These are phyloP conservation scores for Russula sp. DNA, from an alignment of 768 basidiomycete species.

Conservation along the genomic window DNA sequence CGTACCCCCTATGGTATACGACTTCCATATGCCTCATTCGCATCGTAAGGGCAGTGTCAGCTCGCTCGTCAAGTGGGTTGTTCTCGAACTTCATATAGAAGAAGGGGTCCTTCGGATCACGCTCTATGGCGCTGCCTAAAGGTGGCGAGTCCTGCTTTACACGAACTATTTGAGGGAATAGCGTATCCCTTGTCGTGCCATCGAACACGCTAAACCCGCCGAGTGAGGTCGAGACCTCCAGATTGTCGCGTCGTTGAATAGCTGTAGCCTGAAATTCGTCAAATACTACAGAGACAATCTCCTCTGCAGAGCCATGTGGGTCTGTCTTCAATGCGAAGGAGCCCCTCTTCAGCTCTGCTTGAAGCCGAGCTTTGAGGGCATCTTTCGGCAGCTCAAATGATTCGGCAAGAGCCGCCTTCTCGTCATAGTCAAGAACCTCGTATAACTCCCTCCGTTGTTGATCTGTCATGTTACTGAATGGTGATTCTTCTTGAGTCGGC, in stretches of 20 bases:
- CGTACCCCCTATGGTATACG: slow-evolving; percentile 89
- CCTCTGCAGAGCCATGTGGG: slow-evolving; percentile 53
- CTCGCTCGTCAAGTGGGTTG: slow-evolving; percentile 84
- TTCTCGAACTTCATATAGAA: slow-evolving; percentile 90
- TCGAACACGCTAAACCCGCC: slow-evolving; percentile 87
- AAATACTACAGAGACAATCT: slow-evolving; percentile 84
- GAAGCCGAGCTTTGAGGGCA: slow-evolving; percentile 69
- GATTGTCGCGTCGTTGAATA: slow-evolving; percentile 78
- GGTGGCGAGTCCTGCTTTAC: slow-evolving; percentile 38
- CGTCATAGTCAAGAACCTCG: slow-evolving; percentile 87
- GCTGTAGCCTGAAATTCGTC: slow-evolving; percentile 81
- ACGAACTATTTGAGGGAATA: slow-evolving; percentile 87
- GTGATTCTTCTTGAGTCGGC: slow-evolving; percentile 48
- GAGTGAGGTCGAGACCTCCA: slow-evolving; percentile 80
- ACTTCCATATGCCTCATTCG: slow-evolving; percentile 95
- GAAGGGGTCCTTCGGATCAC: slow-evolving; percentile 49
- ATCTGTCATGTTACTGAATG: slow-evolving; percentile 75
- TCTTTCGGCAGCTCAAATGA: slow-evolving; percentile 70
- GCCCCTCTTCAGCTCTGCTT: slow-evolving; percentile 78
- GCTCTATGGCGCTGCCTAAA: slow-evolving; percentile 8
- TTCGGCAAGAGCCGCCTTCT: slow-evolving; percentile 66
- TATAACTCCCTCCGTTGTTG: slow-evolving; percentile 88
- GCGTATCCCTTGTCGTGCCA: slow-evolving; percentile 73
- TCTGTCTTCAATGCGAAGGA: slow-evolving; percentile 79
- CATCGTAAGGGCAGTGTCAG: slow-evolving; percentile 84